Base-by-base conservation (phyloP, 495 filamentous ascomycete species). In the Aspergillus leporis region DNA sequence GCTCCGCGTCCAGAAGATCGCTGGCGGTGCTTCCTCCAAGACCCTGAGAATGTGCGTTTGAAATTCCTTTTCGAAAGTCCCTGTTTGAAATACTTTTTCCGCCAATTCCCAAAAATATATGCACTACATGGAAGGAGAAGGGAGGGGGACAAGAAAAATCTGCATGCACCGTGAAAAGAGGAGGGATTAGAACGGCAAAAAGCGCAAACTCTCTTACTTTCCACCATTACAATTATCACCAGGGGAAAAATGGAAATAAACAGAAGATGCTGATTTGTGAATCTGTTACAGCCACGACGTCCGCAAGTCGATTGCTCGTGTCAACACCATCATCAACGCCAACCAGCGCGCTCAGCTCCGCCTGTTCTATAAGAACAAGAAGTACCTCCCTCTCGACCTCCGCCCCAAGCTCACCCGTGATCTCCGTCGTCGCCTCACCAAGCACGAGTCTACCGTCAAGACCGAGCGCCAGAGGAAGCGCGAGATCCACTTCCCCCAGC, bases 361-460 rank as follows among this genome's bases (percentile, higher is more conserved):
- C 72, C 81, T 99, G 65, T 98, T 97, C 88, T 99, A 99, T 86
- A 94, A 96, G 85, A 87, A 86, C 85, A 98, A 97, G 90, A 98
- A 97, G 83, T 97, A 96, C 85, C 81, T 92, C 41, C 93, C 92
- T 56, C 91, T 98, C 69, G 94, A 98, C 77, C 91, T 98, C 81
- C 89, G 94, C 75, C 83, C 91, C 73, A 97, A 98, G 89, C 85
- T 90, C 81, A 99, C 94, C 72, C 91, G 95, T 64, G 94, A 91
- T 68, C 91, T 97, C 79, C 90, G 94, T 66, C 88, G 94, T 78
- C 83, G 90, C 66, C 85, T 99, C 75, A 93, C 88, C 71, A 88
- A 89, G 80, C 83, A 93, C 82, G 95, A 99, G 82, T 84, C 86
- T 62, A 81, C 85, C 67, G 82, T 83, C 70, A 79, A 85, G 68